A percentile compares a stretch with the other conserved stretches of the same genome.
Conservation (phyloP, 2,329 filamentous ascomycete genomes). For the Ophiostoma quercus region DNA sequence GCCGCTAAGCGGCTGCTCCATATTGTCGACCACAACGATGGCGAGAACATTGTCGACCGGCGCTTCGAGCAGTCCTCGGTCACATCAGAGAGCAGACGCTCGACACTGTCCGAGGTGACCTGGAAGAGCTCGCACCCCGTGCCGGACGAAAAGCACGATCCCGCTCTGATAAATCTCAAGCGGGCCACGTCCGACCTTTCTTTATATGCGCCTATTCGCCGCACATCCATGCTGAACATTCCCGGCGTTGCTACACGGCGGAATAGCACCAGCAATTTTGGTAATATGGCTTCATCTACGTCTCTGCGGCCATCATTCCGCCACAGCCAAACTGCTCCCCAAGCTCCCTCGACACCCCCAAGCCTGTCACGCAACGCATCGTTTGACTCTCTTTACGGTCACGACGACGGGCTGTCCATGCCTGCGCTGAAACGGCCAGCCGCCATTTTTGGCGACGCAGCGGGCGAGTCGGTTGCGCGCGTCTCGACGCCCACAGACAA, state of each 20-base stretch:
- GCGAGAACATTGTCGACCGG: constrained; percentile 27
- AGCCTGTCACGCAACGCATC: constrained; percentile 36
- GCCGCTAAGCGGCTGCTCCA: constrained; percentile 41
- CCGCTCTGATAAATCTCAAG: constrained; percentile 31
- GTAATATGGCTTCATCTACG: background rate
- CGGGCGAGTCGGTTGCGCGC: constrained; percentile 28
- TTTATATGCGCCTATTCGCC: constrained; percentile 44
- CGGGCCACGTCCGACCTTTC: constrained; percentile 46
- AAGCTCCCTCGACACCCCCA: constrained; percentile 36
- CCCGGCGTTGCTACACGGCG: constrained; percentile 47
- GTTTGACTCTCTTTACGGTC: background rate
- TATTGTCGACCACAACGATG: background rate
- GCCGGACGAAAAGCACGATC: constrained; percentile 25
- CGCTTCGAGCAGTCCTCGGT: constrained; percentile 33
- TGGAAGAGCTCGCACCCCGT: constrained; percentile 38
- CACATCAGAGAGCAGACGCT: constrained; percentile 36
- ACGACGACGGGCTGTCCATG: constrained; percentile 34
- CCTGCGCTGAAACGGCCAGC: constrained; percentile 27
- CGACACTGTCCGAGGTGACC: constrained; percentile 34
- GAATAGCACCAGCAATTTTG: constrained; percentile 29
- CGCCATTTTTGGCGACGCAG: background rate
- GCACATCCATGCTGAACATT: constrained; percentile 45
- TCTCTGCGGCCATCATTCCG: constrained; percentile 32
- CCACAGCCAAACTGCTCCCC: constrained; percentile 31
- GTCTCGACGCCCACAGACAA: constrained; percentile 47